Conservation (phyloP, 495 filamentous ascomycete species). For the Trichoderma orchidacearum region DNA sequence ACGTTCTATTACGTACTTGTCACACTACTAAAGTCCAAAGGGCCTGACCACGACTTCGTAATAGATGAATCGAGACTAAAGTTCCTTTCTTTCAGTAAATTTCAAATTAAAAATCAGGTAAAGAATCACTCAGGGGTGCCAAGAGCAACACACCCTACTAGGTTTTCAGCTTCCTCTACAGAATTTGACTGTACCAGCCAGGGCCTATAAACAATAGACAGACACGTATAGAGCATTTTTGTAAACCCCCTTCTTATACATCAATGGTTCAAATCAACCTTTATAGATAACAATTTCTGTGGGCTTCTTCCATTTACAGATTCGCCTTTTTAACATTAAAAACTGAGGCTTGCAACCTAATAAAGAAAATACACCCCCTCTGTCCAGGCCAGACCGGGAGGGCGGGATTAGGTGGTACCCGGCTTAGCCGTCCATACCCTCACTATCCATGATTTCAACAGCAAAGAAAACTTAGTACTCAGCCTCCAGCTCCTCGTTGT, state of each 20-base stretch:
- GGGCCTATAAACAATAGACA: too few species aligned
- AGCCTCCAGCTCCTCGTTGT: slow-evolving; percentile 77
- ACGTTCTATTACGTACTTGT: too few species aligned
- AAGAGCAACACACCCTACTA: too few species aligned
- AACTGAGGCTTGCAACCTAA: background rate
- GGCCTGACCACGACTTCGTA: too few species aligned
- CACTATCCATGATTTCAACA: background rate
- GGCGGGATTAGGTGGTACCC: background rate
- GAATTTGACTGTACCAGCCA: too few species aligned
- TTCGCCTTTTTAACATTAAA: background rate
- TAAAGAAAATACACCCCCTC: slow-evolving; percentile 3
- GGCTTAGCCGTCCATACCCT: background rate
- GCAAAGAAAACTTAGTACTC: slow-evolving; percentile 63
- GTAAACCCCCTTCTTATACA: background rate
- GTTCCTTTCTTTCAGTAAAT: too few species aligned
- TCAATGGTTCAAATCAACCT: background rate
- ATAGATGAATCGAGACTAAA: too few species aligned
- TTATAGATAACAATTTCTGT: slow-evolving; percentile 1
- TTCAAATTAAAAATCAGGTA: too few species aligned
- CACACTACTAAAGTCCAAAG: too few species aligned
- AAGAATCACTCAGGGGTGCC: too few species aligned
- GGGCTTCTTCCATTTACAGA: slow-evolving; percentile 1
- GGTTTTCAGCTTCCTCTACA: too few species aligned
- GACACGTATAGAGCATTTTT: background rate
- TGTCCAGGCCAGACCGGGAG: background rate